Evolutionary conservation across 2,329 filamentous ascomycete species (phyloP).

Genomic region (Aspergillus neotritici): DNA sequence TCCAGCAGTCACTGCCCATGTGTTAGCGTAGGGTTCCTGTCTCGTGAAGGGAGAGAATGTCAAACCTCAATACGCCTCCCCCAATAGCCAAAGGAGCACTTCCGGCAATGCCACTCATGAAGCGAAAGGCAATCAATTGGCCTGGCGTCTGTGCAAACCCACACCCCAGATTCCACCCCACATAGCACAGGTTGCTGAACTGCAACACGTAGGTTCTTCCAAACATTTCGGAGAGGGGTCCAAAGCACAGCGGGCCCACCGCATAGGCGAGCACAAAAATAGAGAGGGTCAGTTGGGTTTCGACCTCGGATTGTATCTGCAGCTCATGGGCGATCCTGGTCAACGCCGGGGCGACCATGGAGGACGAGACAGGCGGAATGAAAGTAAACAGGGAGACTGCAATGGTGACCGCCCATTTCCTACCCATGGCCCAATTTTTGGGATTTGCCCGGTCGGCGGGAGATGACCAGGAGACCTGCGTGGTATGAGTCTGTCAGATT

Average conservation of each 20-base stretch:
- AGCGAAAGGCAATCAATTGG: constrained; percentile 55
- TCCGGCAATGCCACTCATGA: constrained; percentile 55
- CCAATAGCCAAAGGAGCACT: too few species aligned
- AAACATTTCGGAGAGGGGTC: constrained; percentile 13
- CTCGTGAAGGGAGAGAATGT: constrained; percentile 16
- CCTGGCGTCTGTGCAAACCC: constrained; percentile 43
- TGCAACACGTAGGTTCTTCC: constrained; percentile 11
- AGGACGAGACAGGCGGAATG: constrained; percentile 58
- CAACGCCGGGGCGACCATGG: constrained; percentile 52
- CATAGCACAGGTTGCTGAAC: constrained; percentile 12
- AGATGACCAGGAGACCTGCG: too few species aligned
- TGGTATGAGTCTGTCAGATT: too few species aligned
- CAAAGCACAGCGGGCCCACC: constrained; percentile 18
- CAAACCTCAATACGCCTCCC: constrained; percentile 46
- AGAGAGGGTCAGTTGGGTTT: constrained; percentile 46
- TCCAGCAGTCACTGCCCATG: constrained; percentile 54
- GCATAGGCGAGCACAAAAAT: constrained; percentile 52
- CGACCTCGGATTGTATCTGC: constrained; percentile 42
- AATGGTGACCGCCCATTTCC: constrained; percentile 54
- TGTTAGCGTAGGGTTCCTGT: constrained; percentile 46
- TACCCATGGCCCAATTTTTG: constrained; percentile 50
- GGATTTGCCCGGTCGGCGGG: constrained; percentile 46
- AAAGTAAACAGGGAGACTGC: constrained; percentile 54
- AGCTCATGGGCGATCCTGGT: constrained; percentile 48
- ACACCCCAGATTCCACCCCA: constrained; percentile 12